Conservation (phyloP, 352 stramenopile genomes). For the Bremia lactucae region DNA sequence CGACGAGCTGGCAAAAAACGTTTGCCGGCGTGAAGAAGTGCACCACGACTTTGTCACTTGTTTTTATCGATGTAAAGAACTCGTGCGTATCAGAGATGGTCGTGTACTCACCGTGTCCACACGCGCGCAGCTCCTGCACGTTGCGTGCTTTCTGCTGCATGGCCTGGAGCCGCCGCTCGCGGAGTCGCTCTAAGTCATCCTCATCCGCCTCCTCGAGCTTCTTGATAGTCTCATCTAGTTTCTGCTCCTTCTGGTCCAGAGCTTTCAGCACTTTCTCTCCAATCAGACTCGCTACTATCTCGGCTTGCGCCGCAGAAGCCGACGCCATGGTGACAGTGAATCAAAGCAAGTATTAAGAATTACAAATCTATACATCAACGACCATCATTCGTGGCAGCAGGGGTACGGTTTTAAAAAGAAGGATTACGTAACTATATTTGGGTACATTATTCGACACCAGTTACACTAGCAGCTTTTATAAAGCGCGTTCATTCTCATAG, state of each 20-base stretch:
- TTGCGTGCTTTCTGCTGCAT: conserved; percentile 66
- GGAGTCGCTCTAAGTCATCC: conserved; percentile 82
- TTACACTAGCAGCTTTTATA: conserved; percentile 63
- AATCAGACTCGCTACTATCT: conserved; percentile 71
- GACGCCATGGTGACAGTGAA: conserved; percentile 37
- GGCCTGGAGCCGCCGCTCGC: conserved; percentile 63
- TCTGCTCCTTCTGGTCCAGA: conserved; percentile 76
- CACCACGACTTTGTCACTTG: conserved; percentile 84
- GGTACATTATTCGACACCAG: too few species aligned
- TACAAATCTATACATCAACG: too few species aligned
- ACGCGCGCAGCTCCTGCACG: conserved; percentile 60
- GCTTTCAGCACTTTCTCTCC: conserved; percentile 81
- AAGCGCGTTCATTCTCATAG: conserved; percentile 75
- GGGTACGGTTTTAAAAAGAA: too few species aligned
- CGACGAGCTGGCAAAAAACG: conserved; percentile 88
- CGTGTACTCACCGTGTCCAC: conserved; percentile 80
- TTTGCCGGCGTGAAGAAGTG: conserved; percentile 95
- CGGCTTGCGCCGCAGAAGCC: conserved; percentile 46
- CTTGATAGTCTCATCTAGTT: conserved; percentile 79
- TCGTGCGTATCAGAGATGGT: conserved; percentile 88
- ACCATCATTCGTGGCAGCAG: too few species aligned
- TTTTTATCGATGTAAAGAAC: conserved; percentile 93
- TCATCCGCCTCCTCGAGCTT: conserved; percentile 80
- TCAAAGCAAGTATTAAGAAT: too few species aligned
- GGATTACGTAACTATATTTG: too few species aligned